Evolutionary conservation across 140 eudicot genomes (phyloP).

Genomic region (Stevia rebaudiana): DNA sequence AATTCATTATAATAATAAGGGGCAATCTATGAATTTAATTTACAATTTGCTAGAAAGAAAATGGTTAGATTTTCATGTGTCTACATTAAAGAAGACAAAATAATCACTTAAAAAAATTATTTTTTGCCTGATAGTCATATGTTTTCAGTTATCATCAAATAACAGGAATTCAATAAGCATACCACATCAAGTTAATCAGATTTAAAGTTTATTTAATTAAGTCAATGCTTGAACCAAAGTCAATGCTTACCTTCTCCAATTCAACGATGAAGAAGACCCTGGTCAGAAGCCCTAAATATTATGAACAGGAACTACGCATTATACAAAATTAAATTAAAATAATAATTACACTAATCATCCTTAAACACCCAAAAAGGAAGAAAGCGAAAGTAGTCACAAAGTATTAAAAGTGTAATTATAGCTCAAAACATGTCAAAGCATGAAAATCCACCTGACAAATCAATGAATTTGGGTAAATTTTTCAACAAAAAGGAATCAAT

Average conservation of each 20-base stretch:
- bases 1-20: not conserved
- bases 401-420: not conserved
- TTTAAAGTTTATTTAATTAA: not conserved
- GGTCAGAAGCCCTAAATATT: constrained; percentile 23
- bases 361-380: constrained; percentile 11
- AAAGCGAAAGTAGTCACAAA: constrained; percentile 6
- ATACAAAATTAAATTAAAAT: not conserved
- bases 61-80: constrained; percentile 14
- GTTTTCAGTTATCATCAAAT: constrained; percentile 6
- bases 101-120: not conserved
- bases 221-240: constrained; percentile 1
- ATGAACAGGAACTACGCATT: constrained; percentile 23
- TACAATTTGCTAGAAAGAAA: not conserved
- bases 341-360: not conserved
- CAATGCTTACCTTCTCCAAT: constrained; percentile 25
- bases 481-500: not conserved
- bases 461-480: not conserved
- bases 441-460: constrained; percentile 3
- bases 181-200: constrained; percentile 1
- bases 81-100: constrained; percentile 18
- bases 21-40: constrained; percentile 8
- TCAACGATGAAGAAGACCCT: constrained; percentile 20
- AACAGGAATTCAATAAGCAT: constrained; percentile 9
- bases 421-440: not conserved
- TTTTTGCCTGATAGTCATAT: constrained; percentile 21